Evolutionary conservation across 176 grass and related monocot genomes (phyloP), one percentile per base, ranked within the genome.

Genomic region (Rhynchospora pubera): DNA sequence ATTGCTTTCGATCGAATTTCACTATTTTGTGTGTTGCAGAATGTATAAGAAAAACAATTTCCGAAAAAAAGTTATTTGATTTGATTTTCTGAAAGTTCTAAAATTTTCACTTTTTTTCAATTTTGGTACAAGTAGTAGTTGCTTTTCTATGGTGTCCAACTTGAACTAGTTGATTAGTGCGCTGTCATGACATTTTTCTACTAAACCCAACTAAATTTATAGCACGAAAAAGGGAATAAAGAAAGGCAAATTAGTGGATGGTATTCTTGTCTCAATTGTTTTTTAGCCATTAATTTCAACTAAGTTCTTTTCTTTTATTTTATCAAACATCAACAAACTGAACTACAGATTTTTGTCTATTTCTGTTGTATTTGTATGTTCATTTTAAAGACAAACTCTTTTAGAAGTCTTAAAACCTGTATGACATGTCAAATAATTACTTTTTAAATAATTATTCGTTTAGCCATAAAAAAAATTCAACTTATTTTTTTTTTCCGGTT

Each of bases 121-220:
- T 42, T 7, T 21, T 74, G 43, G 39, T 18, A 70, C 16, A 69
- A 63, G 21, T 14, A 46, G 70, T 74, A 21, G 70, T 74, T 74
- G 46, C 70, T 74, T 74, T 52, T 47, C 63, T 32, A 10, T 74
- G 13, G 50, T 48, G 70, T 74, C 46, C 46, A 74, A 74, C 46
- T 74, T 74, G 70, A 51, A 74, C 70, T 21, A 52, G 46, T 74
- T 52, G 70, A 74, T 26, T 52, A 46, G 70, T 74, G 70, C 9
- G 9, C 0, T 45, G 46, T 23, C 46, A 26, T 51, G 46, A 52
- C 52, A 74, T 52, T 74, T 45, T 12, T 12, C 45, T 5, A 73
- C 19, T 12, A 3, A 9, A 24, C 69, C 45, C 45, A 51, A 51
- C 10, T 51, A 22, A 73, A 44, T 24, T 14, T 74, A 51, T 74